Conservation (phyloP, 2,329 filamentous ascomycete species). For the Colletotrichum sp. region DNA sequence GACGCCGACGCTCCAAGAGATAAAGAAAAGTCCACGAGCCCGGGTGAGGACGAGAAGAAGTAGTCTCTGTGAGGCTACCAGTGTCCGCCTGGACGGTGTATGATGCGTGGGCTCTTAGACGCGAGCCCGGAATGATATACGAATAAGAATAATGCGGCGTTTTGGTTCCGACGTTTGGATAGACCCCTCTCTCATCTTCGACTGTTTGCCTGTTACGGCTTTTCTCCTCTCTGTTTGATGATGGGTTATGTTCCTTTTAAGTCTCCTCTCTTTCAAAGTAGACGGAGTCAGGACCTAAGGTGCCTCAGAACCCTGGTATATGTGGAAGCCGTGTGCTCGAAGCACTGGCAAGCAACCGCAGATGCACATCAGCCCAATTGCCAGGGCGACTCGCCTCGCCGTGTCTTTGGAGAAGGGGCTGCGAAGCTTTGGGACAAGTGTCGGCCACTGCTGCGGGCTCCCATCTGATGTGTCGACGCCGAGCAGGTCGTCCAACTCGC, state of each 20-base stretch:
- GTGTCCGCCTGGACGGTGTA: background rate
- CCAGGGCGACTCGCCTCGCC: constrained; percentile 32
- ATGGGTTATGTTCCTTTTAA: background rate
- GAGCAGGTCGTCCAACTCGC: constrained; percentile 8
- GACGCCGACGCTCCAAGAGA: constrained; percentile 22
- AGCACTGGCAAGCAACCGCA: constrained; percentile 22
- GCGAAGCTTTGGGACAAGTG: constrained; percentile 9
- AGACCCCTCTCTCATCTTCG: constrained; percentile 16
- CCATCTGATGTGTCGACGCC: background rate
- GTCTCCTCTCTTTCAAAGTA: background rate
- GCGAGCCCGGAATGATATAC: constrained; percentile 8
- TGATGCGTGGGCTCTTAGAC: constrained; percentile 8
- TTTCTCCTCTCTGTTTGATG: background rate
- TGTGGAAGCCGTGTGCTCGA: constrained; percentile 17
- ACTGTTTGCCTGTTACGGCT: background rate
- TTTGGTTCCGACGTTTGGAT: background rate
- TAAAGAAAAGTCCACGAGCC: constrained; percentile 15
- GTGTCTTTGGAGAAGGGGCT: constrained; percentile 24
- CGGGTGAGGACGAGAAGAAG: constrained; percentile 17
- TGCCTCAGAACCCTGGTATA: constrained; percentile 12
- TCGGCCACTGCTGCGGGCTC: background rate
- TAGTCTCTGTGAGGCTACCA: background rate
- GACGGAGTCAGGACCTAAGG: background rate
- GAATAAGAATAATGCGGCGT: background rate
- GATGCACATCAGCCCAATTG: constrained; percentile 34